Conservation (phyloP, 73 alveolate genomes). For the Tetrahymena malaccensis region DNA sequence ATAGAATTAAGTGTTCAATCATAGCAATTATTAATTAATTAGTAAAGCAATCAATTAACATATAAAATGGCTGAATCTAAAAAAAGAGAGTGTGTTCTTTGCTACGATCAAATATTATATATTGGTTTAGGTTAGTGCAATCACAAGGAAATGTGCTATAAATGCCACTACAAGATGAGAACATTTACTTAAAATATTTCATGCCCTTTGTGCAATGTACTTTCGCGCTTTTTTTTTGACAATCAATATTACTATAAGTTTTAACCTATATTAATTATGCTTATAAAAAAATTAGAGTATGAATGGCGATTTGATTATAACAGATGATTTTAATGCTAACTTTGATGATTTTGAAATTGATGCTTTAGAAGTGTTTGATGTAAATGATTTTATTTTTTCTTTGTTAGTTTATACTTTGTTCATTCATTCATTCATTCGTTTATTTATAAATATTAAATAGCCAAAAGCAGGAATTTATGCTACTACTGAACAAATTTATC, state of each 20-base stretch:
- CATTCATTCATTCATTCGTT: not conserved
- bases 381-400: not conserved
- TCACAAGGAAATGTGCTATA: conserved; percentile 14
- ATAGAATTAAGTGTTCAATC: not conserved
- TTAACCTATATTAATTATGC: not conserved
- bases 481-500: not conserved
- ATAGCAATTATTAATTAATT: not conserved
- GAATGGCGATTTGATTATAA: not conserved
- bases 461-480: conserved; percentile 20
- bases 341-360: conserved; percentile 1
- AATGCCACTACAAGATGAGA: conserved; percentile 9
- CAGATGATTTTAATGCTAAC: conserved; percentile 9
- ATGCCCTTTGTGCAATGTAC: conserved; percentile 20
- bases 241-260: not conserved
- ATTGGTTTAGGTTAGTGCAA: conserved; percentile 29
- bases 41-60: not conserved
- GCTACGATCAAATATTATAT: not conserved
- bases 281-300: not conserved
- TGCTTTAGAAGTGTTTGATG: not conserved
- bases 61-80: not conserved
- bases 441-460: not conserved
- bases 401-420: no score
- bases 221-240: not conserved
- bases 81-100: conserved; percentile 6
- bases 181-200: not conserved